These are phyloP conservation scores for Rhizophora mangle DNA, from an alignment of 345 rosid species.

Conservation along the genomic window DNA sequence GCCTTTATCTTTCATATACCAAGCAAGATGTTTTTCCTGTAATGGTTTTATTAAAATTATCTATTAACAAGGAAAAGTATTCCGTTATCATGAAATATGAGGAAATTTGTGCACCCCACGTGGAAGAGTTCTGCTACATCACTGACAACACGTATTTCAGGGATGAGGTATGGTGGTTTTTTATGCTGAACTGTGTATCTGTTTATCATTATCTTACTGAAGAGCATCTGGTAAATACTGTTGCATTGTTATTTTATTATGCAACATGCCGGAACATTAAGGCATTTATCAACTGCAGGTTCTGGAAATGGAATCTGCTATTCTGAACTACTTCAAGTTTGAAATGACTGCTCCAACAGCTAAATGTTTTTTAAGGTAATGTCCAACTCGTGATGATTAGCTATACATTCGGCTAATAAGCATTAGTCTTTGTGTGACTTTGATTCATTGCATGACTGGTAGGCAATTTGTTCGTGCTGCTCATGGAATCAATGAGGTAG, in stretches of 20 bases:
- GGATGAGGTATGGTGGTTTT: slow-evolving; percentile 55
- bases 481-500: slow-evolving; percentile 77
- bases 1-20: not conserved
- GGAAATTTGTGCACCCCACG: slow-evolving; percentile 89
- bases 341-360: slow-evolving; percentile 90
- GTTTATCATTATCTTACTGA: not conserved
- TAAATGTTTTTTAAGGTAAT: slow-evolving; percentile 82
- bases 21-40: not conserved
- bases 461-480: slow-evolving; percentile 92
- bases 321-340: slow-evolving; percentile 80
- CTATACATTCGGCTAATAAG: not conserved
- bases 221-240: not conserved
- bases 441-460: slow-evolving; percentile 23
- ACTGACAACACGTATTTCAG: slow-evolving; percentile 91
- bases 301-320: slow-evolving; percentile 86
- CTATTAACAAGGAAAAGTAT: slow-evolving; percentile 13
- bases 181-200: not conserved
- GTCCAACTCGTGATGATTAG: not conserved
- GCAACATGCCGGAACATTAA: not conserved
- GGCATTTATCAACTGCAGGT: slow-evolving; percentile 39
- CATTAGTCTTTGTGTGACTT: slow-evolving; percentile 12
- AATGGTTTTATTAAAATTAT: not conserved
- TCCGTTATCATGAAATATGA: slow-evolving; percentile 68
- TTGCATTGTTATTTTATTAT: not conserved
- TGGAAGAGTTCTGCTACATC: slow-evolving; percentile 87